phyloP scores from a whole-genome alignment of 441 rosid genomes.

The Erodium moschatum region DNA sequence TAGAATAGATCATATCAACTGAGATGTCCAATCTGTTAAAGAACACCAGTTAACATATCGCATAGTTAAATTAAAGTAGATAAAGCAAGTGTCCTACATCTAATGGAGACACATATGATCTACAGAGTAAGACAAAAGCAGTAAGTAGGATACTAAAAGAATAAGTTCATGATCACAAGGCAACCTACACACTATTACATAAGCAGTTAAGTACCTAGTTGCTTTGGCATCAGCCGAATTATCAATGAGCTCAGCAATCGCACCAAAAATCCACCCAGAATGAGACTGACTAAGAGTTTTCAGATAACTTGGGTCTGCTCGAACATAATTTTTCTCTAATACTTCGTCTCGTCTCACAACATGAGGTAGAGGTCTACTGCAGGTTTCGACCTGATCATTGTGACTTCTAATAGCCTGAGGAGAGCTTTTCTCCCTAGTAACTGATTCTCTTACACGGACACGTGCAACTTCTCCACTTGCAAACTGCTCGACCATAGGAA shows the following conservation, averaged over 20 bases:
- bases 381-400: constrained; percentile 10
- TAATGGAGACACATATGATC: neutral
- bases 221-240: constrained; percentile 36
- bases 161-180: neutral
- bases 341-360: constrained; percentile 11
- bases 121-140: neutral
- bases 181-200: neutral
- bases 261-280: constrained; percentile 36
- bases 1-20: constrained; percentile 25
- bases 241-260: constrained; percentile 38
- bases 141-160: constrained; percentile 5
- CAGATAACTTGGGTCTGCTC: constrained; percentile 30
- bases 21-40: constrained; percentile 31
- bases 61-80: neutral
- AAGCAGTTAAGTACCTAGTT: constrained; percentile 19
- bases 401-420: constrained; percentile 12
- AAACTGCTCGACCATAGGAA: neutral
- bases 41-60: neutral
- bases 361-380: constrained; percentile 8
- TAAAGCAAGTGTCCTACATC: no score
- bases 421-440: constrained; percentile 13
- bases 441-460: neutral
- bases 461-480: neutral
- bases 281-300: constrained; percentile 33
- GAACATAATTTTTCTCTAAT: constrained; percentile 25